Evolutionary conservation across 2,329 filamentous ascomycete species (phyloP), one percentile per base, ranked within the genome.

Genomic region (Arthrobotrys pseudoclavata): DNA sequence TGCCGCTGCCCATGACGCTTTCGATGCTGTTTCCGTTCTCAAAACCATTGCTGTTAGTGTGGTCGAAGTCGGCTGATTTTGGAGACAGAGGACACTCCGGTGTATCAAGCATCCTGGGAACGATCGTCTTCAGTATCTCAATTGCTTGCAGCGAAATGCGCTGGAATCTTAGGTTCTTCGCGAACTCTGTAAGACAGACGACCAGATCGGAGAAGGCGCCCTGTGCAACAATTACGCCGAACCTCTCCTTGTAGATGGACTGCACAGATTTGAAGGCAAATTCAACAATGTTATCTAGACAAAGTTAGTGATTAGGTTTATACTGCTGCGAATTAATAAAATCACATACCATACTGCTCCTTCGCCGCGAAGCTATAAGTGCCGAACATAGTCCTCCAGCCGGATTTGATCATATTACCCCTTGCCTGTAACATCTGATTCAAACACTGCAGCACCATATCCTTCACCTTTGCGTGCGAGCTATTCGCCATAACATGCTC

Each of bases 381-480:
- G 3, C 95, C 96, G 84, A 99, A 98, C 95, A 99, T 99, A 20
- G 96, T 98, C 83, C 96, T 91, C 96, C 96, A 99, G 4, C 96
- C 96, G 45, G 94, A 97, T 64, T 95, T 91, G 82, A 99, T 99
- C 81, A 98, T 98, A 84, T 97, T 92, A 4, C 96, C 96, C 72
- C 93, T 89, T 34, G 95, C 94, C 85, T 99, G 96, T 57, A 99
- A 97, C 96, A 99, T 99, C 84, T 99, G 96, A 70, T 97, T 96
- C 78, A 99, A 86, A 83, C 96, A 99, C 50, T 95, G 90, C 24
- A 99, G 86, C 53, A 97, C 93, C 91, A 99, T 95, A 81, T 99
- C 96, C 84, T 99, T 99, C 81, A 99, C 96, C 0, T 92, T 90
- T 18, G 97, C 90, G 79, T 96, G 93, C 79, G 87, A 93, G 48